Evolutionary conservation across 257 asterid genomes (phyloP).

Genomic region (Solanum chilense): DNA sequence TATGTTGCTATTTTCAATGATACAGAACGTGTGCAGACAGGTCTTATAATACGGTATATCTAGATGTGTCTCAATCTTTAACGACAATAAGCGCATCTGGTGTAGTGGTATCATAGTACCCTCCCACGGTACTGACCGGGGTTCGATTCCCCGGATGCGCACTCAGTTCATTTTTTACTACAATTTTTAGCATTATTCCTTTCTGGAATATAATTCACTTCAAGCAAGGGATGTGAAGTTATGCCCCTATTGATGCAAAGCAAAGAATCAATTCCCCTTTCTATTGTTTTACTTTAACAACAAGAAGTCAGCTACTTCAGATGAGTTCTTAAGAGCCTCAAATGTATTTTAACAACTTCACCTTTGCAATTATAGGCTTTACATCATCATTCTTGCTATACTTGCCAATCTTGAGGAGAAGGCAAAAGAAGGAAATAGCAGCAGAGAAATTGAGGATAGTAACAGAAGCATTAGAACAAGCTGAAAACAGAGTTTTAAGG

Average conservation of each 20-base stretch:
- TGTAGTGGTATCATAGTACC: conserved; percentile 87
- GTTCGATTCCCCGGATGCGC: conserved; percentile 21
- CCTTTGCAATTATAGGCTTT: conserved; percentile 13
- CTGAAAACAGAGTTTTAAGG: conserved; percentile 13
- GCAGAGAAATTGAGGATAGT: conserved; percentile 14
- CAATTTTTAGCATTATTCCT: too few relatives aligned
- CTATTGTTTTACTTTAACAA: neutral
- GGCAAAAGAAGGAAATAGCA: neutral
- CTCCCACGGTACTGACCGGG: conserved; percentile 28
- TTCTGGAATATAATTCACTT: neutral
- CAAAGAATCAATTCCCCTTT: neutral
- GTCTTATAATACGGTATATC: neutral
- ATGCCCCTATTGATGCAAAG: too few relatives aligned
- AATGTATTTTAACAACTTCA: conserved; percentile 13
- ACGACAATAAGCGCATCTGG: too few relatives aligned
- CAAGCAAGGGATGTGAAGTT: neutral
- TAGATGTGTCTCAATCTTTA: neutral
- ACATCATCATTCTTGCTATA: conserved; percentile 18
- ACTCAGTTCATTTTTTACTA: too few relatives aligned
- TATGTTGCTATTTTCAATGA: neutral
- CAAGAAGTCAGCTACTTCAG: neutral
- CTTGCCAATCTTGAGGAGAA: conserved; percentile 10
- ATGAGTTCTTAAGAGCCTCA: neutral
- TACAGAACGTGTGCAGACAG: conserved; percentile 48
- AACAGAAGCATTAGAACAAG: conserved; percentile 19